A percentile compares a stretch with the other conserved stretches of the same genome.
Evolutionary conservation across 1,284 basidiomycete species (phyloP).

Genomic region (Austroboletus olivaceoglutinosus): DNA sequence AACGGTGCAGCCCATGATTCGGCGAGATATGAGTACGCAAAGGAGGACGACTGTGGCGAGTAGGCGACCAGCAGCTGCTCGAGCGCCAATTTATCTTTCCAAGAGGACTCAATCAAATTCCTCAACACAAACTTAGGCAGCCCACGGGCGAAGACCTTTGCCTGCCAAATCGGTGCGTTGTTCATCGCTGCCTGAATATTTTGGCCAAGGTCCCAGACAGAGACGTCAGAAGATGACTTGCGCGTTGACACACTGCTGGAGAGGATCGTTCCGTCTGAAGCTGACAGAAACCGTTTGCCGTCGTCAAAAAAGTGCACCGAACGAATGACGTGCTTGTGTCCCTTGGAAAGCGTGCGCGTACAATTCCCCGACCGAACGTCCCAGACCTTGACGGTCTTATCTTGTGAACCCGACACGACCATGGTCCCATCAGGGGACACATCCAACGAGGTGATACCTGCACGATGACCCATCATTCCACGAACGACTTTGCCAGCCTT

Average conservation of each 20-base stretch:
- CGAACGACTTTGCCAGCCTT: conserved; percentile 4
- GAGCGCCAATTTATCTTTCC: background rate
- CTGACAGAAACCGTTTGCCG: conserved; percentile 9
- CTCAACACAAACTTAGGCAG: conserved; percentile 6
- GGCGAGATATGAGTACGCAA: conserved; percentile 7
- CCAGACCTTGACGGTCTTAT: conserved; percentile 19
- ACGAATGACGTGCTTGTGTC: conserved; percentile 3
- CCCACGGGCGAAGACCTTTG: conserved; percentile 3
- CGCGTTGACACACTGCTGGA: conserved; percentile 4
- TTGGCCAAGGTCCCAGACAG: conserved; percentile 8
- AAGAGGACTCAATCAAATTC: background rate
- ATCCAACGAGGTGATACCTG: conserved; percentile 2
- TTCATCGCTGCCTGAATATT: conserved; percentile 1
- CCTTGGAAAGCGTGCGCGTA: conserved; percentile 9
- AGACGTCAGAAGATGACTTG: conserved; percentile 1
- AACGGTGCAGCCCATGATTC: conserved; percentile 8
- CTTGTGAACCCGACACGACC: conserved; percentile 10
- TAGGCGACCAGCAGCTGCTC: conserved; percentile 6
- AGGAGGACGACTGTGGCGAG: conserved; percentile 3
- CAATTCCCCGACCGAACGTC: conserved; percentile 11
- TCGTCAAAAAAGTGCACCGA: conserved; percentile 15
- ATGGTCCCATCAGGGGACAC: conserved; percentile 10
- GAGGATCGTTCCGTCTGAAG: conserved; percentile 4
- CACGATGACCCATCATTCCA: conserved; percentile 15
- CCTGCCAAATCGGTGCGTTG: conserved; percentile 10